Percentiles rank a stretch among this genome's conserved stretches.
Evolutionary conservation across 2,329 filamentous ascomycete species (phyloP).

Genomic region (Penicillium sp.): DNA sequence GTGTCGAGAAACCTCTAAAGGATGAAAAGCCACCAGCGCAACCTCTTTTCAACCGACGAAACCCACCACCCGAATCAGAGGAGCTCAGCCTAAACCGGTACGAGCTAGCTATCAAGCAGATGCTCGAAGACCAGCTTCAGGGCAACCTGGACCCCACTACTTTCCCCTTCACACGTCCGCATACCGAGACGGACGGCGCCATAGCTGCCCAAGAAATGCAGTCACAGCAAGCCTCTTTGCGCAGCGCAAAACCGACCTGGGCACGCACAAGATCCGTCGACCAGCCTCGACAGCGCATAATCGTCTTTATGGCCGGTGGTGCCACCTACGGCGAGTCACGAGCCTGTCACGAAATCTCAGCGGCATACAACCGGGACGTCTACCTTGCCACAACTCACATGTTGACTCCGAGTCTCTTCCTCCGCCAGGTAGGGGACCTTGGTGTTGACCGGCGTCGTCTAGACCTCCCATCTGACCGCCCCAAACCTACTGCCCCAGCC

Average conservation of each 20-base stretch:
- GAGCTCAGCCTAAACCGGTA: slow-evolving; percentile 86
- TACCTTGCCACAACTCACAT: slow-evolving; percentile 89
- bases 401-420: slow-evolving; percentile 78
- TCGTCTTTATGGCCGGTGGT: slow-evolving; percentile 93
- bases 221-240: slow-evolving; percentile 67
- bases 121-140: slow-evolving; percentile 71
- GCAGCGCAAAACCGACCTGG: slow-evolving; percentile 93
- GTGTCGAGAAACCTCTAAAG: slow-evolving; percentile 70
- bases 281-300: slow-evolving; percentile 84
- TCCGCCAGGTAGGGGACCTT: slow-evolving; percentile 79
- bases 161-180: slow-evolving; percentile 73
- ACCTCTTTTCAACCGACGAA: slow-evolving; percentile 71
- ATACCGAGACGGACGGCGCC: slow-evolving; percentile 49
- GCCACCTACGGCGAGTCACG: slow-evolving; percentile 90
- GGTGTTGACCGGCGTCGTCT: slow-evolving; percentile 71
- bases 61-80: slow-evolving; percentile 58
- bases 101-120: slow-evolving; percentile 74
- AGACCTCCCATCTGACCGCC: slow-evolving; percentile 76
- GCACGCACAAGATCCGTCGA: slow-evolving; percentile 72
- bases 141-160: slow-evolving; percentile 64
- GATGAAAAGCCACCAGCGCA: slow-evolving; percentile 65
- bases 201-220: slow-evolving; percentile 49
- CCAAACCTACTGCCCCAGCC: slow-evolving; percentile 75
- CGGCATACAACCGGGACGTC: slow-evolving; percentile 72
- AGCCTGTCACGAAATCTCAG: slow-evolving; percentile 81